Conservation (phyloP, 768 basidiomycete genomes). For the Neoboletus magnificus region DNA sequence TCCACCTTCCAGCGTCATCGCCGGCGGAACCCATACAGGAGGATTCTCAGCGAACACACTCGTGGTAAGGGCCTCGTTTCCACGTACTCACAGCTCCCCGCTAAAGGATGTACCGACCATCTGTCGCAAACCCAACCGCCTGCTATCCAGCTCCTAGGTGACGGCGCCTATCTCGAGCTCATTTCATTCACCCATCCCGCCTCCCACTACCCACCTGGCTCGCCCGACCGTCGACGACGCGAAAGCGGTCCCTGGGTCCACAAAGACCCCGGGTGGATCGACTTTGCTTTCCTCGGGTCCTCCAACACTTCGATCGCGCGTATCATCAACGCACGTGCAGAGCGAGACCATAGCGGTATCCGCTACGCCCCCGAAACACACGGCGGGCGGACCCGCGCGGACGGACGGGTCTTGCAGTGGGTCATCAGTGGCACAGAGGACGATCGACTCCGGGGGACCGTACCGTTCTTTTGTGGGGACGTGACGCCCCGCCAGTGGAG, state of each 20-base stretch:
- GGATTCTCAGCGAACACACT: conserved; percentile 65
- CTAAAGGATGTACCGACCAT: neutral
- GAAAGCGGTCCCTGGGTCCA: conserved; percentile 51
- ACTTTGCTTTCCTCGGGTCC: conserved; percentile 61
- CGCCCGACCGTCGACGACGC: conserved; percentile 43
- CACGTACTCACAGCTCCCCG: neutral
- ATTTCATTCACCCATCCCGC: conserved; percentile 60
- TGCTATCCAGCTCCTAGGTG: conserved; percentile 26
- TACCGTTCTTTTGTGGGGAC: conserved; percentile 77
- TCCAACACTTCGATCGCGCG: conserved; percentile 42
- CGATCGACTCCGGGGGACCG: conserved; percentile 26
- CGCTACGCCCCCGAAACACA: conserved; percentile 43
- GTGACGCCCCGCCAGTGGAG: conserved; percentile 57
- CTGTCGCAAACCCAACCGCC: neutral
- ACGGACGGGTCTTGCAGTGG: conserved; percentile 60
- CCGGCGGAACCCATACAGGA: conserved; percentile 62
- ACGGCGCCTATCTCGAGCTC: conserved; percentile 66
- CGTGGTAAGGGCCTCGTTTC: conserved; percentile 40
- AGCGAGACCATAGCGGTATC: conserved; percentile 35
- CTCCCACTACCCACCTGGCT: conserved; percentile 50
- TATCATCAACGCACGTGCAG: conserved; percentile 53
- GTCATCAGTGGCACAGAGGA: conserved; percentile 43
- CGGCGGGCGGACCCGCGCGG: conserved; percentile 55
- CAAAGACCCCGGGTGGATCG: conserved; percentile 62
- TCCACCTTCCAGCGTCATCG: conserved; percentile 48